phyloP scores from a whole-genome alignment of 2,329 filamentous ascomycete genomes.

The Apiospora aurea region DNA sequence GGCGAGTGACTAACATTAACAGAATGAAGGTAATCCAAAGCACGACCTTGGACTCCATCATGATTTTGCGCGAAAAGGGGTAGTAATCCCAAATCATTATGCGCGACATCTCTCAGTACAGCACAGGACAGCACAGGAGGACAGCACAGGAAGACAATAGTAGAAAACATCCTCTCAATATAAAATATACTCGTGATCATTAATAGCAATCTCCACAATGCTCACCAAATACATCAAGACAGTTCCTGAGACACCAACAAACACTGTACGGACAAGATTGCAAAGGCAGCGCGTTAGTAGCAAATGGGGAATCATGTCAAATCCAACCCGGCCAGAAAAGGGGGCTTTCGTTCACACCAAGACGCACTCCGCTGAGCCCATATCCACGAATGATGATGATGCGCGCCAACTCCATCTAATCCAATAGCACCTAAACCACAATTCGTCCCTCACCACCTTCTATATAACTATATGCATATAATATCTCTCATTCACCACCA shows the following conservation, averaged over 20 bases:
- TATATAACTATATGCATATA: conserved; percentile 4
- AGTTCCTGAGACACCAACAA: not conserved
- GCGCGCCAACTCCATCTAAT: not conserved
- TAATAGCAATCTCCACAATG: conserved; percentile 4
- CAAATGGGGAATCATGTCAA: conserved; percentile 14
- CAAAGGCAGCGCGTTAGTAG: not conserved
- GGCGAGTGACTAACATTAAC: too few species aligned
- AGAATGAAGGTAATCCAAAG: too few species aligned
- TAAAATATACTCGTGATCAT: not conserved
- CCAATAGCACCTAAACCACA: not conserved
- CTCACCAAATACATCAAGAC: not conserved
- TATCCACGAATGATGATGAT: conserved; percentile 3
- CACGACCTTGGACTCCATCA: too few species aligned
- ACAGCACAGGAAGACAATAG: not conserved
- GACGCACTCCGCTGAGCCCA: conserved; percentile 7
- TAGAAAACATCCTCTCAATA: not conserved
- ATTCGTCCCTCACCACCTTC: not conserved
- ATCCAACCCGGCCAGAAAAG: not conserved
- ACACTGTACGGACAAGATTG: not conserved
- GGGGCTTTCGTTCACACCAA: conserved; percentile 6
- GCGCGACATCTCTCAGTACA: too few species aligned
- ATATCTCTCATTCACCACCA: not conserved
- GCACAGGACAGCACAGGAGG: not conserved
- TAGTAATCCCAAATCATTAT: too few species aligned
- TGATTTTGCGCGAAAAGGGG: too few species aligned